Percentiles rank a stretch among this genome's conserved stretches.
phyloP scores from a whole-genome alignment of 345 rosid species.

The Carallia brachiata region DNA sequence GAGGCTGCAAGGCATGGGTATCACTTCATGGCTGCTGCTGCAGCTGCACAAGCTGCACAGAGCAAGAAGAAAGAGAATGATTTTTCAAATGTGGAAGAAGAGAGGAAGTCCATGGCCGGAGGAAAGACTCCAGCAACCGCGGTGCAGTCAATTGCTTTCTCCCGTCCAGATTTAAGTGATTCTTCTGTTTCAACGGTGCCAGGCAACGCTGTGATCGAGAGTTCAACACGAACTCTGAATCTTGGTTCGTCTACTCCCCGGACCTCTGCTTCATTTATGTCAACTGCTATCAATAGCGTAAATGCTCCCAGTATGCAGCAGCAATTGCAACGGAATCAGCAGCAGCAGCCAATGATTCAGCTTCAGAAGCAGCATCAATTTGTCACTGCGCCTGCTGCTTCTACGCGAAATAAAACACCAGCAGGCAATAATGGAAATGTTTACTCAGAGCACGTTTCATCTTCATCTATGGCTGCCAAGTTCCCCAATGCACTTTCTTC shows the following conservation, averaged over 20 bases:
- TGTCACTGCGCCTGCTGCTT: slow-evolving; percentile 52
- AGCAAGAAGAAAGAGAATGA: slow-evolving; percentile 65
- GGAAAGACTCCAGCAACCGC: slow-evolving; percentile 35
- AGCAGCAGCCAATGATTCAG: slow-evolving; percentile 57
- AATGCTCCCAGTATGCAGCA: slow-evolving; percentile 41
- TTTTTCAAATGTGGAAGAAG: slow-evolving; percentile 51
- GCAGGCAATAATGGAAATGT: slow-evolving; percentile 59
- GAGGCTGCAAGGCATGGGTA: slow-evolving; percentile 67
- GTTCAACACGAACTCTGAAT: slow-evolving; percentile 61
- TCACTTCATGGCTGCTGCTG: slow-evolving; percentile 60
- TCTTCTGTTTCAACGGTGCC: slow-evolving; percentile 53
- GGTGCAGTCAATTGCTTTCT: slow-evolving; percentile 87
- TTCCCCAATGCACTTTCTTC: slow-evolving; percentile 53
- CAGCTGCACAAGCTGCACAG: slow-evolving; percentile 64
- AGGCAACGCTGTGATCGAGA: slow-evolving; percentile 65
- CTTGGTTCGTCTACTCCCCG: slow-evolving; percentile 54
- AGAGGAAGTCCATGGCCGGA: slow-evolving; percentile 51
- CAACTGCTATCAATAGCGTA: slow-evolving; percentile 29
- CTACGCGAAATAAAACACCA: slow-evolving; percentile 63
- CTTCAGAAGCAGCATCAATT: slow-evolving; percentile 66
- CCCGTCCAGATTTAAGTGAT: slow-evolving; percentile 57
- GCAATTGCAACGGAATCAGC: slow-evolving; percentile 45
- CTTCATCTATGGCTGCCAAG: slow-evolving; percentile 53
- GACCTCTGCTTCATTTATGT: slow-evolving; percentile 45
- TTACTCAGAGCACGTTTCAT: slow-evolving; percentile 56